A percentile compares a stretch with the other conserved stretches of the same genome.
phyloP scores from a whole-genome alignment of 768 basidiomycete species.

The Termitomyces sp. region DNA sequence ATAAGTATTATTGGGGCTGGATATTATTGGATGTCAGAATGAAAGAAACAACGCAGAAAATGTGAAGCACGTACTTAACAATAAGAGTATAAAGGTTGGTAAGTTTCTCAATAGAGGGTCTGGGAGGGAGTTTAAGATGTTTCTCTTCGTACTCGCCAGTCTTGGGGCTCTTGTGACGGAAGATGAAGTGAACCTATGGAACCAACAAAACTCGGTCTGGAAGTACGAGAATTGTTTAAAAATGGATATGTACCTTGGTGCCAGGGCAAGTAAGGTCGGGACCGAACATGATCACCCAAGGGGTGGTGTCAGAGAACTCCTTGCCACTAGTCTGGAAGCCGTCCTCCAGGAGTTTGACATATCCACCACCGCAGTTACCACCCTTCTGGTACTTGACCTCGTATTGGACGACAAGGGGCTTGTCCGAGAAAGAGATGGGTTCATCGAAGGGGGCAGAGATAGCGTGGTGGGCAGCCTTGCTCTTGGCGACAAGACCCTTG shows the following conservation, averaged over 20 bases:
- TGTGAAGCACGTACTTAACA: slow-evolving; percentile 61
- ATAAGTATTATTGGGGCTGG: slow-evolving; percentile 90
- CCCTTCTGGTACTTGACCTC: slow-evolving; percentile 99
- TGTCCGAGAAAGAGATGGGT: slow-evolving; percentile 74
- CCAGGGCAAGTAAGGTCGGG: slow-evolving; percentile 93
- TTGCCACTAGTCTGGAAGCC: slow-evolving; percentile 92
- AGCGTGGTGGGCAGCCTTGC: slow-evolving; percentile 97
- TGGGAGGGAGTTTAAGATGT: slow-evolving; percentile 80
- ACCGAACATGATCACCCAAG: slow-evolving; percentile 97
- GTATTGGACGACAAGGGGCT: slow-evolving; percentile 94
- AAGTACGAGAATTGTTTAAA: neutral
- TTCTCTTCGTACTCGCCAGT: slow-evolving; percentile 96
- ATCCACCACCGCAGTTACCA: slow-evolving; percentile 98
- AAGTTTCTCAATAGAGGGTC: slow-evolving; percentile 83
- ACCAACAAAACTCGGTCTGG: neutral
- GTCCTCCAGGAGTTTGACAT: slow-evolving; percentile 92
- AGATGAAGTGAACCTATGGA: slow-evolving; percentile 92
- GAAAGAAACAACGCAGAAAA: neutral
- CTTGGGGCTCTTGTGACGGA: slow-evolving; percentile 94
- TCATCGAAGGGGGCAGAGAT: slow-evolving; percentile 88
- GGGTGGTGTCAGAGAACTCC: slow-evolving; percentile 91
- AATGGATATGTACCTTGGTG: slow-evolving; percentile 59
- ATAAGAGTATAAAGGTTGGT: slow-evolving; percentile 95
- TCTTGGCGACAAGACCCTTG: slow-evolving; percentile 91
- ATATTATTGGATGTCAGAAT: neutral